These are phyloP conservation scores for Trichosanthes cucumerina DNA, from an alignment of 306 rosid species.

Conservation along the genomic window DNA sequence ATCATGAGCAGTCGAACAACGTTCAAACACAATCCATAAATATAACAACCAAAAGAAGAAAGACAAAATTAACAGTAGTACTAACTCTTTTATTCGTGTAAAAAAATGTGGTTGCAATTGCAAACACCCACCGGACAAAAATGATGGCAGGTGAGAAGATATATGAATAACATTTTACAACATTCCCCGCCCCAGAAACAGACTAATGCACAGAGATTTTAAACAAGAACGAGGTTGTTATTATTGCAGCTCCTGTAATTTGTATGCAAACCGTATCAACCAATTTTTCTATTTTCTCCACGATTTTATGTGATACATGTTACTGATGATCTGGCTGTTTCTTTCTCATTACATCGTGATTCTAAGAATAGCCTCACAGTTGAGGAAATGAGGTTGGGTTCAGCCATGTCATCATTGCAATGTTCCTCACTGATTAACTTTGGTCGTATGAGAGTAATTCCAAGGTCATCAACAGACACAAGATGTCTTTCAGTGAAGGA, in stretches of 20 bases:
- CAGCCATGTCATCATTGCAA: slow-evolving; percentile 94
- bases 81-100: background rate
- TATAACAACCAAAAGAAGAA: background rate
- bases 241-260: background rate
- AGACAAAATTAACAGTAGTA: background rate
- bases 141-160: background rate
- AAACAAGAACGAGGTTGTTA: background rate
- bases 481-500: slow-evolving; percentile 57
- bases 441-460: slow-evolving; percentile 58
- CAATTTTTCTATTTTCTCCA: too few relatives aligned
- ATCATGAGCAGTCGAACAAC: too few relatives aligned
- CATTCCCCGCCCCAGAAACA: background rate
- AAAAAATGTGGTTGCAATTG: background rate
- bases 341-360: slow-evolving; percentile 11
- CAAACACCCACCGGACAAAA: background rate
- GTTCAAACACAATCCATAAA: background rate
- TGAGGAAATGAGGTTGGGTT: slow-evolving; percentile 60
- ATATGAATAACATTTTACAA: background rate
- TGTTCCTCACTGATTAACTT: slow-evolving; percentile 48
- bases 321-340: background rate
- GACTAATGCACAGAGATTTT: background rate
- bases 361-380: slow-evolving; percentile 62
- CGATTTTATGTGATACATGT: background rate
- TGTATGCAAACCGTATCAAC: too few relatives aligned
- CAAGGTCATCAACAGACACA: slow-evolving; percentile 49